A percentile compares a stretch with the other conserved stretches of the same genome.
Evolutionary conservation across 441 rosid species (phyloP).

Genomic region (Daphne laureola): DNA sequence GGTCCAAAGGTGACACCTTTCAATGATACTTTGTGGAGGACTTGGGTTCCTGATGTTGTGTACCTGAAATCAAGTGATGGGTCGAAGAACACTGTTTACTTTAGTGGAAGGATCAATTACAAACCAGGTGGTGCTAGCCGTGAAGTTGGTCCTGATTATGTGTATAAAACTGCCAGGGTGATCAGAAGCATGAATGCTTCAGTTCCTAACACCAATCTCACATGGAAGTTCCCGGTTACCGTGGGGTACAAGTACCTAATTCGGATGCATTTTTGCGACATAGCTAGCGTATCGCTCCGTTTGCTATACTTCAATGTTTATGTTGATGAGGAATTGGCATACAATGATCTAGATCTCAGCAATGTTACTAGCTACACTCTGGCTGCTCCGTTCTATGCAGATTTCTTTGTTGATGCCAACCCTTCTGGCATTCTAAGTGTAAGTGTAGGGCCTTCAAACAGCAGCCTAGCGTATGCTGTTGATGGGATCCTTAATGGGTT

Average conservation of each 20-base stretch:
- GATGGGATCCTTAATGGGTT: conserved; percentile 72
- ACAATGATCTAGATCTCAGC: conserved; percentile 47
- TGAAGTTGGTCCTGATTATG: conserved; percentile 72
- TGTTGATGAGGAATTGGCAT: conserved; percentile 40
- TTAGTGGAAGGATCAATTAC: conserved; percentile 53
- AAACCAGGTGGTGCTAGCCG: conserved; percentile 62
- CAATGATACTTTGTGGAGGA: conserved; percentile 76
- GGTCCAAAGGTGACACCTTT: conserved; percentile 71
- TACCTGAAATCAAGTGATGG: conserved; percentile 37
- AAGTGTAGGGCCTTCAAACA: conserved; percentile 60
- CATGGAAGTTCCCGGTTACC: conserved; percentile 57
- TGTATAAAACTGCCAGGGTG: conserved; percentile 61
- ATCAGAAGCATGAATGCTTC: conserved; percentile 37
- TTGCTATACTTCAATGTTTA: conserved; percentile 43
- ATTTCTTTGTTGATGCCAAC: conserved; percentile 43
- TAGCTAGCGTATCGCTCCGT: conserved; percentile 56
- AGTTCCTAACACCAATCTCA: conserved; percentile 41
- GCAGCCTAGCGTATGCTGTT: conserved; percentile 33
- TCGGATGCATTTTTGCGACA: conserved; percentile 76
- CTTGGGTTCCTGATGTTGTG: conserved; percentile 67
- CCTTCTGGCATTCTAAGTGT: conserved; percentile 32
- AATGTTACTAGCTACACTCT: conserved; percentile 20
- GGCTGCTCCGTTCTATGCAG: conserved; percentile 65
- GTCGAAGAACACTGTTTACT: conserved; percentile 24
- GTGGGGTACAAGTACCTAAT: conserved; percentile 48